A percentile compares a stretch with the other conserved stretches of the same genome.
Conservation (phyloP, 768 basidiomycete genomes). For the Collybia sordida region DNA sequence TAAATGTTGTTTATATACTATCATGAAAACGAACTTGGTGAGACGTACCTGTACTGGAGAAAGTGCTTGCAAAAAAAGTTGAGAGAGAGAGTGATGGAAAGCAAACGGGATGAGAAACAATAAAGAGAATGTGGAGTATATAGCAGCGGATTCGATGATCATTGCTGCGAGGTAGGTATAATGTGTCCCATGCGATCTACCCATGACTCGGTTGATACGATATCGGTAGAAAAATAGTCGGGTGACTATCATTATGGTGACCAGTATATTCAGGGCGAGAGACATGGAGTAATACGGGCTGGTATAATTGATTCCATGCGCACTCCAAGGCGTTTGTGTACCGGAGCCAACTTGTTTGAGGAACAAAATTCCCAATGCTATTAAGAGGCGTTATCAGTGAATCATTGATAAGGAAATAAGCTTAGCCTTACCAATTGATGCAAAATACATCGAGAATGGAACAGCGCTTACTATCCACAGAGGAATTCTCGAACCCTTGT, state of each 20-base stretch:
- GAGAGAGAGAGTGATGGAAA: slow-evolving; percentile 21
- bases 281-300: slow-evolving; percentile 35
- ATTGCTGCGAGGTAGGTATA: slow-evolving; percentile 34
- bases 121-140: slow-evolving; percentile 30
- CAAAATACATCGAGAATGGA: slow-evolving; percentile 1
- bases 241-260: slow-evolving; percentile 33
- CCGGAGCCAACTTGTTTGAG: slow-evolving; percentile 6
- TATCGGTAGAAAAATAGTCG: slow-evolving; percentile 31
- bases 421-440: slow-evolving; percentile 5
- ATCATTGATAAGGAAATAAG: background rate
- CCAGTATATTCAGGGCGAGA: slow-evolving; percentile 34
- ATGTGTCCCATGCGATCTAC: slow-evolving; percentile 19
- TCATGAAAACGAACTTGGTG: background rate
- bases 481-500: slow-evolving; percentile 4
- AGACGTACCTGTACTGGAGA: slow-evolving; percentile 5
- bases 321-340: slow-evolving; percentile 11
- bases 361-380: slow-evolving; percentile 9
- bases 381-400: background rate
- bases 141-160: slow-evolving; percentile 36
- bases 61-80: slow-evolving; percentile 24
- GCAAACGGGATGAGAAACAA: slow-evolving; percentile 34
- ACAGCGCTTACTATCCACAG: slow-evolving; percentile 2
- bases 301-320: slow-evolving; percentile 24
- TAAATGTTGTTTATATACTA: background rate
- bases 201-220: slow-evolving; percentile 17